These are phyloP conservation scores for Jamesozyma lodderae DNA, from an alignment of 805 yeast genomes.

Conservation along the genomic window DNA sequence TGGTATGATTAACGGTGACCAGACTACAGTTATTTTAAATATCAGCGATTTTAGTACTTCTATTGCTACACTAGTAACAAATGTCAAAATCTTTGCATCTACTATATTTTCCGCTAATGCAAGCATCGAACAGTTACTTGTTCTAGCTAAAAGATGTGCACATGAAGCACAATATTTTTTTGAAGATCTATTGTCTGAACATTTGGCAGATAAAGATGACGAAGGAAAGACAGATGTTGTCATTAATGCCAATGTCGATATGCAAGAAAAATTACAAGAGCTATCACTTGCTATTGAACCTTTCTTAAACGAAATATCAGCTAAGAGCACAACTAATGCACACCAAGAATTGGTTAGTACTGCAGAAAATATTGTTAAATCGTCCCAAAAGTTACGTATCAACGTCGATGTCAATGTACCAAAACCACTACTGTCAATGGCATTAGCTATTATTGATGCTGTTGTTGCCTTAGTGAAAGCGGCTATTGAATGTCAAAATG, in stretches of 20 bases:
- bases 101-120: constrained; percentile 3
- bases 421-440: constrained; percentile 68
- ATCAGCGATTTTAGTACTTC: constrained; percentile 38
- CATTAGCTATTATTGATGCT: constrained; percentile 72
- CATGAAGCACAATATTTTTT: constrained; percentile 54
- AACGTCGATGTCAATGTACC: constrained; percentile 42
- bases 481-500: constrained; percentile 73
- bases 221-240: constrained; percentile 63
- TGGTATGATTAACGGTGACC: constrained; percentile 54
- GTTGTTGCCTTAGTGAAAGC: constrained; percentile 62
- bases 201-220: constrained; percentile 50
- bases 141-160: constrained; percentile 40
- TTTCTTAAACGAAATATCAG: constrained; percentile 28
- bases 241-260: constrained; percentile 62
- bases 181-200: constrained; percentile 45
- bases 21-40: constrained; percentile 29
- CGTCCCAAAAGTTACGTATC: constrained; percentile 53
- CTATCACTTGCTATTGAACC: constrained; percentile 48
- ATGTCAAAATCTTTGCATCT: constrained; percentile 21
- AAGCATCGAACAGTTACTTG: constrained; percentile 6
- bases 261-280: constrained; percentile 61
- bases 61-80: constrained; percentile 34
- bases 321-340: constrained; percentile 46
- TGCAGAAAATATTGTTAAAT: constrained; percentile 57
- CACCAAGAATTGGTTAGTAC: constrained; percentile 67